Conservation (phyloP, 2,329 filamentous ascomycete species). For the Neofusicoccum sp. region DNA sequence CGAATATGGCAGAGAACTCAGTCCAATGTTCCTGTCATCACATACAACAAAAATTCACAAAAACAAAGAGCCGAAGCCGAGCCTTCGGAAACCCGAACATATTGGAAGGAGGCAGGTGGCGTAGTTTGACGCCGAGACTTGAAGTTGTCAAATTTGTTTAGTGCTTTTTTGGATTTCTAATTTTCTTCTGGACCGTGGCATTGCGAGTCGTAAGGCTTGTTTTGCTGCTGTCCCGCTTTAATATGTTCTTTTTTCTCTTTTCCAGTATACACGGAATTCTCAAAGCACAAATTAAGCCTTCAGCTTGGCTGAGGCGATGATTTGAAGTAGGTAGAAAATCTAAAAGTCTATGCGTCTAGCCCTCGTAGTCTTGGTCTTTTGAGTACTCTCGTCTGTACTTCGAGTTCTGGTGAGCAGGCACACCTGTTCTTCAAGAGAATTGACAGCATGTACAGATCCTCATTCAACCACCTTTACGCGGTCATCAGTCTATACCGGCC, state of each 20-base stretch:
- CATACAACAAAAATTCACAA: constrained; percentile 13
- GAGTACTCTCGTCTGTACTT: no score
- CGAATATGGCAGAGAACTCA: neutral
- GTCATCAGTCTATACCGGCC: no score
- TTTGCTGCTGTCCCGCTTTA: neutral
- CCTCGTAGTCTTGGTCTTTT: no score
- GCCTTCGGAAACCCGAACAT: neutral
- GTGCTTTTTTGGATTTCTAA: constrained; percentile 5
- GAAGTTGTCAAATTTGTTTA: constrained; percentile 10
- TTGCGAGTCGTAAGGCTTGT: neutral
- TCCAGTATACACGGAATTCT: neutral
- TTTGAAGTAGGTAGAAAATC: no score
- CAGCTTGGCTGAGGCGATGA: neutral
- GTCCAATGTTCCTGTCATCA: constrained; percentile 2
- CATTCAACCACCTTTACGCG: no score
- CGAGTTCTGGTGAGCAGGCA: no score
- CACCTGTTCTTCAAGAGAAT: no score
- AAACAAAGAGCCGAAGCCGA: constrained; percentile 1
- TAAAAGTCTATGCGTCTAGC: no score
- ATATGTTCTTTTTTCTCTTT: neutral
- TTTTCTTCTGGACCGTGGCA: neutral
- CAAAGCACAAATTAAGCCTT: neutral
- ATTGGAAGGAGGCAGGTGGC: neutral
- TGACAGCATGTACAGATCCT: no score
- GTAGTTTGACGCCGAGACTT: neutral